Conservation (phyloP, 2,329 filamentous ascomycete genomes). For the Aphanoascus verrucosus region DNA sequence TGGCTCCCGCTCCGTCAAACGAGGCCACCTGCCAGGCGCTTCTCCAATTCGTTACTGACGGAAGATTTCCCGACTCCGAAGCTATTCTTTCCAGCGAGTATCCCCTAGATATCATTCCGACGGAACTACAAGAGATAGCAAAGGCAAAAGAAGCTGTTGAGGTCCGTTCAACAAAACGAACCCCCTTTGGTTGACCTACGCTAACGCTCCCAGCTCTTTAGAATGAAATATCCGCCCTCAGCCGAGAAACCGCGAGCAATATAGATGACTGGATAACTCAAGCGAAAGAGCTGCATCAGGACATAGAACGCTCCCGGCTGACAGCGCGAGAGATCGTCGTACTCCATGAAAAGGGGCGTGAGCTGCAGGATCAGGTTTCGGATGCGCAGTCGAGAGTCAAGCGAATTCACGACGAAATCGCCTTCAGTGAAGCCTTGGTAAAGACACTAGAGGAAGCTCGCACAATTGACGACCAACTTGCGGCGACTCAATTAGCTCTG, state of each 20-base stretch:
- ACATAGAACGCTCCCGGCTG: conserved; percentile 68
- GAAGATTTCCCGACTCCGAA: conserved; percentile 48
- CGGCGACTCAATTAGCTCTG: conserved; percentile 37
- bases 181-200: background rate
- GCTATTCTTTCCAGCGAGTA: conserved; percentile 45
- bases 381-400: conserved; percentile 47
- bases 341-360: conserved; percentile 59
- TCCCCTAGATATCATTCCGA: conserved; percentile 38
- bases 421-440: conserved; percentile 47
- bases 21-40: conserved; percentile 47
- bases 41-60: conserved; percentile 51
- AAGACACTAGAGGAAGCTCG: conserved; percentile 43
- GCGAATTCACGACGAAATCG: conserved; percentile 48
- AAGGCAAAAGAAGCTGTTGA: conserved; percentile 45
- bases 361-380: conserved; percentile 53
- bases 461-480: conserved; percentile 40
- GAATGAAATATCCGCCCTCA: conserved; percentile 64
- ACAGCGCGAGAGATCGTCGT: conserved; percentile 72
- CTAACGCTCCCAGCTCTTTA: conserved; percentile 25
- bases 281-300: conserved; percentile 71
- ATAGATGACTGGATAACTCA: conserved; percentile 79
- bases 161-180: conserved; percentile 26
- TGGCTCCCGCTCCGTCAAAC: conserved; percentile 31
- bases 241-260: conserved; percentile 64
- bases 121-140: conserved; percentile 42